Base-by-base conservation (phyloP, 768 basidiomycete genomes). In the Tricholoma flavovirens region DNA sequence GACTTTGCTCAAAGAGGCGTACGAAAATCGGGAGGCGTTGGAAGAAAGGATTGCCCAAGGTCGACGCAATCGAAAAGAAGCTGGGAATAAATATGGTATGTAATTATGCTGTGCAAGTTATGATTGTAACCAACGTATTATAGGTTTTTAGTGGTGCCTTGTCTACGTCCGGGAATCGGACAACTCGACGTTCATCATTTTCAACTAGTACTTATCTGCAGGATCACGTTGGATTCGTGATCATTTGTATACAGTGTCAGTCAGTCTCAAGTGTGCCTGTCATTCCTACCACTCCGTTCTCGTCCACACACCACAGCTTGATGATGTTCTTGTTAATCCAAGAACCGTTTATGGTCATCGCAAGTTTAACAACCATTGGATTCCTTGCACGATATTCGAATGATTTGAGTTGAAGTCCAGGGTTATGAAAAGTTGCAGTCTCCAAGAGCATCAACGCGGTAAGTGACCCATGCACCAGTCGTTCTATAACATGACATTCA, bases 61-160 rank as follows among this genome's bases (percentile, higher is more conserved):
- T 2, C 78, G 85, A 59, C 76, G 88, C 58, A 93, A 93, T 64
- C 78, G 90, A 59, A 93, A 93, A 67, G 89, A 92, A 65, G 90
- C 92, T 0, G 92, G 92, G 9, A 93, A 90, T 71, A 94, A 93
- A 78, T 93, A 94, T 62, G 92, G 92, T 87, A 62, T 57, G 79
- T 72, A 12, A 11, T 43, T 40, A 32, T 35, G 24, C 48, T 9
- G 24, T 26, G 24, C 24, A 26, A 26, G 17, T 19, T 45, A 17
- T 10, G 9, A 8, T 12, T 14, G 2, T 49, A 35, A 45, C 22
- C 29, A 5, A 17, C 4, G 12, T 29, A 2, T 48, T 24, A n/a
- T 24, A 53, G 52, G 52, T 6, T 53, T 53, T n/a, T 53, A 53
- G 38, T 19, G 6, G 38, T 19, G 6, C 15, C 36, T 14, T 52